These are phyloP conservation scores for Hippophae rhamnoides DNA, from an alignment of 306 rosid genomes.

Conservation along the genomic window DNA sequence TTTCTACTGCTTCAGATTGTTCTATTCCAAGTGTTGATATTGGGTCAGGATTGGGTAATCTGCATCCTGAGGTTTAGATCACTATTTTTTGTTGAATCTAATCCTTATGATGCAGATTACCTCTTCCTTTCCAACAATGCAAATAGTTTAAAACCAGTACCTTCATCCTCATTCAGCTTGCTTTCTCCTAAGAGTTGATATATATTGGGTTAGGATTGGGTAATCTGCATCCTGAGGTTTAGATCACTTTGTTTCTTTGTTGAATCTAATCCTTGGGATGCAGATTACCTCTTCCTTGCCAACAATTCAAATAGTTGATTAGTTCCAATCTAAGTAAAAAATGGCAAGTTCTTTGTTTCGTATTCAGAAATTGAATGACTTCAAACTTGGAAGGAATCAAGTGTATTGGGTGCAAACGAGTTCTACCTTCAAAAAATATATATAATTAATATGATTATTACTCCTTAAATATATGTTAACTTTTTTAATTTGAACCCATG, in stretches of 20 bases:
- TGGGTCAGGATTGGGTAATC: slow-evolving; percentile 46
- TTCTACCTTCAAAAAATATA: too few species aligned
- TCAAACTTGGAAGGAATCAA: too few species aligned
- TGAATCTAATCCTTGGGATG: slow-evolving; percentile 47
- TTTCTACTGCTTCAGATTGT: too few species aligned
- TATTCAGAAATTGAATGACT: too few species aligned
- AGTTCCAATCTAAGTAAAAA: background rate
- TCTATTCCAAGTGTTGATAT: background rate
- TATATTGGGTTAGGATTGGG: slow-evolving; percentile 34
- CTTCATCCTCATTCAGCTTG: too few species aligned
- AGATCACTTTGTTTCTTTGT: slow-evolving; percentile 21
- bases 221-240: slow-evolving; percentile 76
- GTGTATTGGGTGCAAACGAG: too few species aligned
- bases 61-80: slow-evolving; percentile 73
- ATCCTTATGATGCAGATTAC: slow-evolving; percentile 48
- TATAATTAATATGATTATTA: too few species aligned
- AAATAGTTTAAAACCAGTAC: background rate
- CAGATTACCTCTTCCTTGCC: slow-evolving; percentile 36
- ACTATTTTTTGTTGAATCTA: slow-evolving; percentile 24
- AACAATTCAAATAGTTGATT: slow-evolving; percentile 6
- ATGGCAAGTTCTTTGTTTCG: too few species aligned
- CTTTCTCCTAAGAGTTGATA: background rate
- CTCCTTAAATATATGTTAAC: too few species aligned
- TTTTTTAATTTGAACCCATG: too few species aligned
- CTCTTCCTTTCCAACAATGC: slow-evolving; percentile 23